Percentiles rank a stretch among this genome's conserved stretches.
Evolutionary conservation across 108 stramenopile species (phyloP).

Genomic region (Nannochloropsis gaditana): DNA sequence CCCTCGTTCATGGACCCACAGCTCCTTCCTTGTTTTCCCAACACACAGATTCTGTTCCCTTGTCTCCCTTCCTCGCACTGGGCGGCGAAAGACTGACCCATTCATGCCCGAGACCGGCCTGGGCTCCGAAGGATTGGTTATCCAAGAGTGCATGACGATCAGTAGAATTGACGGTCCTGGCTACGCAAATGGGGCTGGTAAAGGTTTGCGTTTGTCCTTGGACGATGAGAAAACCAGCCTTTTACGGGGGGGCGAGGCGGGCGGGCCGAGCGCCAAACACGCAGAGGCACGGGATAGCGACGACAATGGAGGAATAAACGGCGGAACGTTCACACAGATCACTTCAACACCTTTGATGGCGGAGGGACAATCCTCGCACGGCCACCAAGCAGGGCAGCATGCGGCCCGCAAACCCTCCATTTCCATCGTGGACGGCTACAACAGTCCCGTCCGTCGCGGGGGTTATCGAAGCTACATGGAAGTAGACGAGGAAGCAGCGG

Average conservation of each 20-base stretch:
- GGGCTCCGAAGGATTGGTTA: too few relatives aligned
- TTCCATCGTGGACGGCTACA: conserved; percentile 1
- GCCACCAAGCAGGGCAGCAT: not conserved
- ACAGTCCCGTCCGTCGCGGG: not conserved
- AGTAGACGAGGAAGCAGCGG: not conserved
- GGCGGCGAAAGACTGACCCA: too few relatives aligned
- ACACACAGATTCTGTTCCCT: too few relatives aligned
- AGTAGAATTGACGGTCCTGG: too few relatives aligned
- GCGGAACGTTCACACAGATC: not conserved
- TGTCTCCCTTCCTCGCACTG: too few relatives aligned
- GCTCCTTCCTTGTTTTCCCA: too few relatives aligned
- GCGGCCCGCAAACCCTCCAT: not conserved
- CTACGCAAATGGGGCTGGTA: not conserved
- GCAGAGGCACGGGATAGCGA: not conserved
- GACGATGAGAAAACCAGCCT: conserved; percentile 12
- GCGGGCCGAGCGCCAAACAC: not conserved
- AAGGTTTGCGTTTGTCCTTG: not conserved
- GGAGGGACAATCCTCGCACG: not conserved
- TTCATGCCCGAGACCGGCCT: too few relatives aligned
- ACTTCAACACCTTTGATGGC: not conserved
- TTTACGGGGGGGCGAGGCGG: not conserved
- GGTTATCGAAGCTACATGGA: not conserved
- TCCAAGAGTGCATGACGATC: too few relatives aligned
- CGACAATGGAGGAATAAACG: not conserved
- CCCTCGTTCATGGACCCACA: too few relatives aligned